These are phyloP conservation scores for Metschnikowia drakensbergensis DNA, from an alignment of 805 yeast species.

Conservation along the genomic window DNA sequence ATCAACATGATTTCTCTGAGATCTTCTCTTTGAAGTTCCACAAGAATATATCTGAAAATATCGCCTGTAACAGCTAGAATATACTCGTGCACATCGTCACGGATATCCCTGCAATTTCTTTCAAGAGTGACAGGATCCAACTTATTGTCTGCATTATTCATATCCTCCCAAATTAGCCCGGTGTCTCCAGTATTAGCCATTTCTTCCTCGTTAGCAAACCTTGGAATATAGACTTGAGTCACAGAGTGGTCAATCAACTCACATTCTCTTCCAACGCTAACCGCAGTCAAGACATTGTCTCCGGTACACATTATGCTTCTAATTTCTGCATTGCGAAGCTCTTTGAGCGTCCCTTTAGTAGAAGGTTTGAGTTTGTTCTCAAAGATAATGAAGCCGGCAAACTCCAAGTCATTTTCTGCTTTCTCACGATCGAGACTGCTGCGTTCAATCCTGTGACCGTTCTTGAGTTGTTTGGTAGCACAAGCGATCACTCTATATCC, in stretches of 20 bases:
- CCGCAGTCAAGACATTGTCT: constrained; percentile 90
- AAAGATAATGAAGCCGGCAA: constrained; percentile 86
- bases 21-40: constrained; percentile 41
- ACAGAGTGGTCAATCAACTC: constrained; percentile 50
- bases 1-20: constrained; percentile 57
- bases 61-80: constrained; percentile 90
- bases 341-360: constrained; percentile 56
- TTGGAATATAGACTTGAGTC: constrained; percentile 50
- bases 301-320: constrained; percentile 97
- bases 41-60: constrained; percentile 73
- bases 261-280: constrained; percentile 88
- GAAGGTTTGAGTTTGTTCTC: constrained; percentile 82
- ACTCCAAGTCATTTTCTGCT: constrained; percentile 65
- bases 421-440: constrained; percentile 49
- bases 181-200: constrained; percentile 23
- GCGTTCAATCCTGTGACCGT: constrained; percentile 6
- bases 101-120: constrained; percentile 32
- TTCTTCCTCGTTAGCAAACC: constrained; percentile 38
- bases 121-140: constrained; percentile 64
- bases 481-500: constrained; percentile 96
- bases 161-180: constrained; percentile 64
- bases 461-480: constrained; percentile 56
- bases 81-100: constrained; percentile 37
- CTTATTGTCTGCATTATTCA: constrained; percentile 49
- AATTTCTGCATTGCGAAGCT: constrained; percentile 63